phyloP scores from a whole-genome alignment of 192 early-diverging fungal species.

The Coemansia sp. region DNA sequence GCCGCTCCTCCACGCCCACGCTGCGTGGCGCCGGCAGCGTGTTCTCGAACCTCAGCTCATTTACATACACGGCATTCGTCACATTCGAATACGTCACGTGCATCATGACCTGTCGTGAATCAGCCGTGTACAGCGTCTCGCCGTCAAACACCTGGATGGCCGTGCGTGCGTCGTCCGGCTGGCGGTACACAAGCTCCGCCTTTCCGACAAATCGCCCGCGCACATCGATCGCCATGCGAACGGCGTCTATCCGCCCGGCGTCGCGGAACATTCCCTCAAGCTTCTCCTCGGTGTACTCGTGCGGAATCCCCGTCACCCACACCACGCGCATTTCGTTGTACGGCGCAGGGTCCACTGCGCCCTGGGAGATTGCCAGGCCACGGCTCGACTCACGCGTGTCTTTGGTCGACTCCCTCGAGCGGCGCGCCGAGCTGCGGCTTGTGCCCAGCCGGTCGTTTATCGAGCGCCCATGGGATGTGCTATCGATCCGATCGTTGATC shows the following conservation, averaged over 20 bases:
- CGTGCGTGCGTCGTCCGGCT: conserved; percentile 43
- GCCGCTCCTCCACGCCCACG: conserved; percentile 8
- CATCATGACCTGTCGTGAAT: conserved; percentile 19
- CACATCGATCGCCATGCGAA: conserved; percentile 46
- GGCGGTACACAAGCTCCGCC: conserved; percentile 37
- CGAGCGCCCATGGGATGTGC: neutral
- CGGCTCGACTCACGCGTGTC: neutral
- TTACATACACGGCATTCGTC: conserved; percentile 20
- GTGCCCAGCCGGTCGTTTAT: conserved; percentile 43
- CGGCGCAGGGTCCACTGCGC: conserved; percentile 26
- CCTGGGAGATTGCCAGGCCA: conserved; percentile 34
- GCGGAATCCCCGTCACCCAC: conserved; percentile 33
- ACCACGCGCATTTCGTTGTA: conserved; percentile 40
- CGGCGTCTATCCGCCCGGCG: conserved; percentile 32
- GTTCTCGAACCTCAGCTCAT: conserved; percentile 30
- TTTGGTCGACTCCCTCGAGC: neutral
- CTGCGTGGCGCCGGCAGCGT: conserved; percentile 24
- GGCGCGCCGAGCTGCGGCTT: neutral
- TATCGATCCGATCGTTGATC: too few species aligned
- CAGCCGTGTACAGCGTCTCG: conserved; percentile 39
- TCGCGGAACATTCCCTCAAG: conserved; percentile 37
- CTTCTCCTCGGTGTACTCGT: conserved; percentile 34
- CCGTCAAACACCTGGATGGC: conserved; percentile 54
- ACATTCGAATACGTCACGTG: conserved; percentile 30
- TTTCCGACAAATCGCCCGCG: conserved; percentile 38